Percentiles rank a stretch among this genome's conserved stretches.
phyloP scores from a whole-genome alignment of 2,329 filamentous ascomycete genomes.

The Mollisiaceae sp. region DNA sequence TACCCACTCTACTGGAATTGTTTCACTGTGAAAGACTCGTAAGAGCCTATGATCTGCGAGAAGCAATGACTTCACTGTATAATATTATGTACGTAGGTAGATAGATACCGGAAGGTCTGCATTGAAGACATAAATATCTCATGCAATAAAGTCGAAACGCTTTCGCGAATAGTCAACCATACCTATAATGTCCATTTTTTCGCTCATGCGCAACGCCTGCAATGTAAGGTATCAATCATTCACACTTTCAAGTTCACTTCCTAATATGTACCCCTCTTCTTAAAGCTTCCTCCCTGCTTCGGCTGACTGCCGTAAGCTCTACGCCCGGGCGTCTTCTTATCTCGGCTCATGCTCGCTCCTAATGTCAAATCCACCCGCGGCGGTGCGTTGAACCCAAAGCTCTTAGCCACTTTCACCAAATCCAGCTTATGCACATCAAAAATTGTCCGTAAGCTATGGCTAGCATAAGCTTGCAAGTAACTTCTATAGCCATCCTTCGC shows the following conservation, averaged over 20 bases:
- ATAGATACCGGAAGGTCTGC: slow-evolving; percentile 1
- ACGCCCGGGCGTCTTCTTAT: slow-evolving; percentile 71
- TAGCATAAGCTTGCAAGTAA: slow-evolving; percentile 94
- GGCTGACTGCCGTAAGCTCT: slow-evolving; percentile 81
- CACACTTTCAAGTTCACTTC: slow-evolving; percentile 1
- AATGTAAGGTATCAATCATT: slow-evolving; percentile 28
- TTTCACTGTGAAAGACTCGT: neutral
- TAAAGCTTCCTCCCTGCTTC: slow-evolving; percentile 54
- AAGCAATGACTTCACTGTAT: neutral
- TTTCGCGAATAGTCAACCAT: neutral
- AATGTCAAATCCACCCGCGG: slow-evolving; percentile 81
- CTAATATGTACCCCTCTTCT: slow-evolving; percentile 40
- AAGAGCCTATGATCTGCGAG: neutral
- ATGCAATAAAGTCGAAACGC: neutral
- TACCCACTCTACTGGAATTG: neutral
- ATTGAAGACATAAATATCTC: slow-evolving; percentile 2
- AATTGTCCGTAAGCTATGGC: slow-evolving; percentile 80
- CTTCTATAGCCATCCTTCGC: slow-evolving; percentile 81
- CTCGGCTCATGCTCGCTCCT: slow-evolving; percentile 75
- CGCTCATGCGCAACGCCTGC: slow-evolving; percentile 16
- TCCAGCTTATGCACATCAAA: slow-evolving; percentile 86
- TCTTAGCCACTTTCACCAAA: slow-evolving; percentile 81
- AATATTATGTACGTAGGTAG: slow-evolving; percentile 1
- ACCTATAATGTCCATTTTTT: neutral
- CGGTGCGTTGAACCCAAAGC: slow-evolving; percentile 79